Evolutionary conservation across 768 basidiomycete genomes (phyloP), one percentile per base, ranked within the genome.

Genomic region (Suillus plorans): DNA sequence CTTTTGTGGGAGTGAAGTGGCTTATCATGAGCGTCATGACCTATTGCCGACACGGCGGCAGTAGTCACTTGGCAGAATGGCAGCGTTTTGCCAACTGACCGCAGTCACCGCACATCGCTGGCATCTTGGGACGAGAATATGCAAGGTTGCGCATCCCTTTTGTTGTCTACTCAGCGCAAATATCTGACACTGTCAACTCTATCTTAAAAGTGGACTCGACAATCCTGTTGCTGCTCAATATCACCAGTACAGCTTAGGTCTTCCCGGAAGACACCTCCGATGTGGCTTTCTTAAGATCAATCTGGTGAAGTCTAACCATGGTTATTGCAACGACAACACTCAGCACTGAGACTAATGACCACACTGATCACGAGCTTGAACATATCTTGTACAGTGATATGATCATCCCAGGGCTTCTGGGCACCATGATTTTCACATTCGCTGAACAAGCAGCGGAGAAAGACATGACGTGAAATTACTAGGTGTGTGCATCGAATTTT

Each of bases 401-500:
- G n/a, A n/a, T n/a, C n/a, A n/a, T n/a, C n/a, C n/a, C n/a, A n/a
- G 53, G 62, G 31, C 52, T 65, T 4, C 52, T 62, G 16, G 64
- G 58, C 47, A 62, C 53, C n/a, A 63, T 65, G 16, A 22, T 65
- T 20, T 22, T 58, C 14, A 58, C 61, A 22, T 63, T 65, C 62
- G 50, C 63, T 22, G 62, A 63, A 18, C 28, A 50, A 44, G 65
- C 45, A 12, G 13, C 12, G 34, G 63, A 61, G 52, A 25, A 42
- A 6, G 60, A 61, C 41, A 45, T 63, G 5, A 36, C 25, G 55
- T 56, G n/a, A 31, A 39, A 58, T 44, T 42, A 60, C 44, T 61
- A 58, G 53, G 57, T 57, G 7, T n/a, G 56, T 14, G 5, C 12
- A 36, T 34, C 18, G 16, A 34, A 34, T 12, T 56, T 57, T 14